Evolutionary conservation across 192 early-diverging fungal species (phyloP).

Genomic region (Backusella westeae): DNA sequence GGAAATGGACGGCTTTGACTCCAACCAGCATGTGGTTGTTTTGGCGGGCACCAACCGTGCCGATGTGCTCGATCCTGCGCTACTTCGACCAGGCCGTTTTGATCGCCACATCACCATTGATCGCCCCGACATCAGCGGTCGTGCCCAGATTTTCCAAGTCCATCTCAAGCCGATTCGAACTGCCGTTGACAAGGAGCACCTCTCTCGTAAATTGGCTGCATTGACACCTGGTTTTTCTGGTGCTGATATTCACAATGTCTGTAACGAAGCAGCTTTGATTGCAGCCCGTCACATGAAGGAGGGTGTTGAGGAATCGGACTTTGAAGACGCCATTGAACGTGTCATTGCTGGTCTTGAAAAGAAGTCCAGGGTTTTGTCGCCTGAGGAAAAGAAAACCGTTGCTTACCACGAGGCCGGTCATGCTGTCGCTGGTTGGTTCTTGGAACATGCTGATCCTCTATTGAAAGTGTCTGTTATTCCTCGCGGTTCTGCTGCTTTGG

Average conservation of each 20-base stretch:
- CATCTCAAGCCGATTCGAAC: slow-evolving; percentile 93
- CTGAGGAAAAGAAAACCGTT: slow-evolving; percentile 98
- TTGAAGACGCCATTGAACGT: slow-evolving; percentile 97
- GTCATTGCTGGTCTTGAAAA: slow-evolving; percentile 98
- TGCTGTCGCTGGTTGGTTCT: slow-evolving; percentile 97
- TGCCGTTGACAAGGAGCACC: slow-evolving; percentile 68
- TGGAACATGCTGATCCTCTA: slow-evolving; percentile 93
- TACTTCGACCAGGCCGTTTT: slow-evolving; percentile 96
- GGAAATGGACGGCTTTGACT: slow-evolving; percentile 98
- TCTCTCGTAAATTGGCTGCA: slow-evolving; percentile 87
- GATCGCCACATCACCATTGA: slow-evolving; percentile 98
- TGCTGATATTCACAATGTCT: slow-evolving; percentile 97
- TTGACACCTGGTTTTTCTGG: slow-evolving; percentile 98
- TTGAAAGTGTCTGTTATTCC: slow-evolving; percentile 99
- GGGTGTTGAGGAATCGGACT: slow-evolving; percentile 83
- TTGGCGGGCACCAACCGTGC: slow-evolving; percentile 97
- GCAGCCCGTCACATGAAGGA: slow-evolving; percentile 82
- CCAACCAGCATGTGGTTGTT: slow-evolving; percentile 87
- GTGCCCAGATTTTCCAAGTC: slow-evolving; percentile 93
- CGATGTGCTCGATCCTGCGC: slow-evolving; percentile 95
- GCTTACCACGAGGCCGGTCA: slow-evolving; percentile 99
- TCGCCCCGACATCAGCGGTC: slow-evolving; percentile 94
- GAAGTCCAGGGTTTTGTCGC: slow-evolving; percentile 91
- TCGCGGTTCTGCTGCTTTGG: slow-evolving; percentile 91
- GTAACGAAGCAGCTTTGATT: slow-evolving; percentile 98